These are phyloP conservation scores for Crataegus laevigata DNA, from an alignment of 306 rosid genomes.

Conservation along the genomic window DNA sequence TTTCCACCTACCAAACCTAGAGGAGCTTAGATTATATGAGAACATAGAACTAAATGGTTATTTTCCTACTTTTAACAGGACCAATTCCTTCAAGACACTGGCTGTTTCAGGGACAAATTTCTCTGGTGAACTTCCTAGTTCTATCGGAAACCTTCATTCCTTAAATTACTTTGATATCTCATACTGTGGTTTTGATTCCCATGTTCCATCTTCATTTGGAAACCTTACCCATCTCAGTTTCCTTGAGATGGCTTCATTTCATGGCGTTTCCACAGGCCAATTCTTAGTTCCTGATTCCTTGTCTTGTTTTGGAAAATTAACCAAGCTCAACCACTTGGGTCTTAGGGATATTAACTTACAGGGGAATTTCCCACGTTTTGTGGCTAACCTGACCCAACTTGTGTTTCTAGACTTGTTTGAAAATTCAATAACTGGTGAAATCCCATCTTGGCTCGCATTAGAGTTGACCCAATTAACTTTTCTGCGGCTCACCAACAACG, in stretches of 20 bases:
- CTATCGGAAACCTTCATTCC: constrained; percentile 16
- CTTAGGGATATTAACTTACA: not conserved
- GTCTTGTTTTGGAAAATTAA: constrained; percentile 3
- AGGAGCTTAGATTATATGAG: rapidly evolving
- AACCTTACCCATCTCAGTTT: not conserved
- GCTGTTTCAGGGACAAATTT: not conserved
- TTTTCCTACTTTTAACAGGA: constrained; percentile 25
- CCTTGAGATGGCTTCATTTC: not conserved
- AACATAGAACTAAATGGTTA: constrained; percentile 21
- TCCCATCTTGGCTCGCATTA: not conserved
- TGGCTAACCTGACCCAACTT: constrained; percentile 14
- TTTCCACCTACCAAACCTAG: constrained; percentile 14
- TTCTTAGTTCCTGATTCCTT: not conserved
- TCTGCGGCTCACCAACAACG: not conserved
- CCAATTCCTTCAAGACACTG: not conserved
- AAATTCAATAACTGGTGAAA: not conserved
- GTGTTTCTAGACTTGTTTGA: not conserved
- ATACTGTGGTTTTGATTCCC: not conserved
- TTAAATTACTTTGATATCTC: not conserved
- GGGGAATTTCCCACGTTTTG: not conserved
- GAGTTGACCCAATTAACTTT: not conserved
- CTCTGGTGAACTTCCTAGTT: constrained; percentile 21
- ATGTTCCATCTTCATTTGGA: constrained; percentile 27
- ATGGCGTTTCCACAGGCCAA: not conserved
- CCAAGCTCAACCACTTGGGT: not conserved